Evolutionary conservation across 2,329 filamentous ascomycete genomes (phyloP), one percentile per base, ranked within the genome.

Genomic region (Seiridium cupressi): DNA sequence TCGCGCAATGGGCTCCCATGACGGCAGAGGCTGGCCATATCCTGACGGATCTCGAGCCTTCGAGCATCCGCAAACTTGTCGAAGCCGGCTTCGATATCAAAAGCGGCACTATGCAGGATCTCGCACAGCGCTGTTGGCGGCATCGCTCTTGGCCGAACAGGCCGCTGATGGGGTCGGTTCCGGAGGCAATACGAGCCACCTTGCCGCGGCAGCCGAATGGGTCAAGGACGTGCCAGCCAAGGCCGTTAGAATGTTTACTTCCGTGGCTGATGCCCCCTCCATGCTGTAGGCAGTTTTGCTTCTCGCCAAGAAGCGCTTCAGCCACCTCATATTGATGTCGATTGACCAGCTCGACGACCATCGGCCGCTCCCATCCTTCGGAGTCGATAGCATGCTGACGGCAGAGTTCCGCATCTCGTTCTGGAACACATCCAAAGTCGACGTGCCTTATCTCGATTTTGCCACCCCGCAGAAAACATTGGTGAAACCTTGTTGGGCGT

Each of bases 381-480:
- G 73, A 1, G 44, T 75, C 1, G 73, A 76, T 57, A 73, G 70
- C 55, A 75, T 76, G 73, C 65, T 75, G n/a, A 73, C 68, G 1
- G 62, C 73, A 0, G 73, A 76, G 60, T 66, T 76, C 36, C 64
- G 73, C 6, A 71, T 68, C 1, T 74, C 72, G 70, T 65, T 75
- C 44, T 76, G 68, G 60, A 58, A 60, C 13, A 59, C 65, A 5
- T 73, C 75, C 44, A 64, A 66, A 34, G 62, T 76, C 0, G 71
- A 76, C 48, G 58, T 76, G 5, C 66, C 72, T 0, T 75, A 74
- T 44, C 53, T 71, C 3, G 65, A 69, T 34, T 26, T 69, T 1
- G 4, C 66, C 8, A 63, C 62, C 32, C 26, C 54, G 31, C 3
- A 44, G 4, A 56, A 44, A 11, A 42, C 54, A 10, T 32, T 56